Evolutionary conservation across 176 grass and related monocot genomes (phyloP), one percentile per base, ranked within the genome.

Genomic region (Zizania latifolia): DNA sequence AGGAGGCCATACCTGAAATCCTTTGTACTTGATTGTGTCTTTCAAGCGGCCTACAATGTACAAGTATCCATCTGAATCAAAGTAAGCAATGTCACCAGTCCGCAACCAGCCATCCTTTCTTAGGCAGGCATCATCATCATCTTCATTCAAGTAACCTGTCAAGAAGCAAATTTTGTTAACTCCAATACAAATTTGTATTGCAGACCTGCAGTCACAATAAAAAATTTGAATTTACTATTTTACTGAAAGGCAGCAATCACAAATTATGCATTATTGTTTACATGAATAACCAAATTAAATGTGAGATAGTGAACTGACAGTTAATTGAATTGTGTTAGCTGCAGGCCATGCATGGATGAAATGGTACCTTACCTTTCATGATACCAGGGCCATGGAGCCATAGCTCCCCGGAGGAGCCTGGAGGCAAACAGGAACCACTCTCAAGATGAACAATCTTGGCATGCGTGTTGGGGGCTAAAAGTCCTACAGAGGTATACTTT

Each of bases 11-110:
- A 97, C 91, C 88, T 97, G 94, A 97, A 89, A 97, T 55, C 91
- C 91, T 81, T 97, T 97, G 71, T 97, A 93, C 63, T 97, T 97
- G 65, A 97, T 93, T 36, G 85, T 89, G 58, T 97, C 91, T 83
- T 97, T 97, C 81, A 92, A 78, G 39, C 94, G 88, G 78, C 79
- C 90, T 64, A 89, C 71, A 69, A 97, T 87, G 78, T 89, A 89
- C 61, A 97, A 55, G 67, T 81, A 91, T n/a, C 94, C 90, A 74
- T 97, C 90, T 40, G 76, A 64, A 85, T 97, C 94, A 62, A 97
- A 93, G 85, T 83, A 89, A 51, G 88, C 94, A 69, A 87, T 48
- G 44, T 97, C 94, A 33, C 94, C 94, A 15, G 94, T 97, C 55
- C 2, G 81, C 40, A 97, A 76, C 94, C 94, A 97, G 51, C 81